Evolutionary conservation across 2,329 filamentous ascomycete species (phyloP), one percentile per base, ranked within the genome.

Genomic region (Fusarium foetens): DNA sequence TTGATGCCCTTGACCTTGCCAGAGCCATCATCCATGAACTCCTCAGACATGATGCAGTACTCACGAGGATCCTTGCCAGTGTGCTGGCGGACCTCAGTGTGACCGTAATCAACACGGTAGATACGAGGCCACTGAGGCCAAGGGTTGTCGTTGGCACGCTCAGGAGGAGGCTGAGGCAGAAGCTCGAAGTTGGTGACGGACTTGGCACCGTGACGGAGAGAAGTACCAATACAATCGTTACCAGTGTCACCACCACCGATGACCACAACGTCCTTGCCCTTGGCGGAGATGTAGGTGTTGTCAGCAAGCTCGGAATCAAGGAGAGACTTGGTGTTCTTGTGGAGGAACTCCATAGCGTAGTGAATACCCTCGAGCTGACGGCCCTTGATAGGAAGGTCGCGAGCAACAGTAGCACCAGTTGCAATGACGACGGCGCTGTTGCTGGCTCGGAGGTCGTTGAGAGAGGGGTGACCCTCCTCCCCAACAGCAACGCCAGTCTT

Each of bases 61-160:
- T 98, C 95, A 77, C 95, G 94, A 65, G 95, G 95, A 79, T 98
- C 95, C 81, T 95, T 95, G 84, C 95, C 95, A 86, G 95, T 95
- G 86, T 98, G 95, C 76, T 95, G 94, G 83, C 95, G 94, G 78
- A 98, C 95, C 83, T 98, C 95, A 21, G 92, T 92, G 86, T 98
- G 95, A 63, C 95, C 95, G 79, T 98, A 98, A 84, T 98, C 95
- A n/a, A 98, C 93, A 77, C 95, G 94, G 88, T 97, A 98, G 81
- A 98, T 95, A 78, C 95, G 93, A 64, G 95, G 95, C 95, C 95
- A 98, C 84, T 98, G 95, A 14, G 95, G 95, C 95, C 95, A 98
- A 70, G 95, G 95, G 87, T 98, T 98, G 84, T 98, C 95, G 71
- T 90, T 89, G 72, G 93, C 94, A 84, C 95, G 94, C 87, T 97